Base-by-base conservation (phyloP, 2,329 filamentous ascomycete genomes). In the Cladophialophora carrionii region DNA sequence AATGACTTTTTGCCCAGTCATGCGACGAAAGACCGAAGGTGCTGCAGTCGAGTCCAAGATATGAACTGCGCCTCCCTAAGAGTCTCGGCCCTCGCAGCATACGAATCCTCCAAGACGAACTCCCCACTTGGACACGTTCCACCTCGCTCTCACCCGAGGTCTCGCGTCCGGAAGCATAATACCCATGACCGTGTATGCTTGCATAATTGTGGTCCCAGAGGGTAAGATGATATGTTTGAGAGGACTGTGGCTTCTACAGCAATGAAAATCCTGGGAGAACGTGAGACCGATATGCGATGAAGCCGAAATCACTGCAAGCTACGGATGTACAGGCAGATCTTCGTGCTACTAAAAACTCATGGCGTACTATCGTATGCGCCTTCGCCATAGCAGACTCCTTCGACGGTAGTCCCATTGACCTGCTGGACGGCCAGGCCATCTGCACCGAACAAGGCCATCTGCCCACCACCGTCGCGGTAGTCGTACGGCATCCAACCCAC, bases 401-500 rank as follows among this genome's bases (percentile, higher is more conserved):
- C 56, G 17, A 58, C n/a, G 14, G 24, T 10, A 6, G 56, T 58
- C 26, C 56, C 56, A 34, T 58, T 58, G 10, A 58, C 41, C 46
- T 48, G 56, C 14, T 58, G 56, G 14, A 58, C 26, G 20, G 26
- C 56, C 14, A 49, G 49, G 7, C 56, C 41, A 22, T 58, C 41
- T 8, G 56, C 56, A 12, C 56, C 56, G 31, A 58, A 48, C 26
- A 58, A 24, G 8, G 31, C 46, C 41, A 58, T 58, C 41, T 58
- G 41, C 4, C 41, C 41, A 24, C 56, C 56, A 14, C 12, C 12
- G 12, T 58, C 24, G 24, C 41, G 26, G 41, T 58, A 26, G 31
- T 49, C n/a, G 31, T 58, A 58, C 17, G 65, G 31, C 57, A 61
- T 17, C 68, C 66, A 72, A 17, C 66, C 66, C 6, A 66, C 26